These are phyloP conservation scores for Blastobotrys indianensis DNA, from an alignment of 1,139 yeast genomes.

Conservation along the genomic window DNA sequence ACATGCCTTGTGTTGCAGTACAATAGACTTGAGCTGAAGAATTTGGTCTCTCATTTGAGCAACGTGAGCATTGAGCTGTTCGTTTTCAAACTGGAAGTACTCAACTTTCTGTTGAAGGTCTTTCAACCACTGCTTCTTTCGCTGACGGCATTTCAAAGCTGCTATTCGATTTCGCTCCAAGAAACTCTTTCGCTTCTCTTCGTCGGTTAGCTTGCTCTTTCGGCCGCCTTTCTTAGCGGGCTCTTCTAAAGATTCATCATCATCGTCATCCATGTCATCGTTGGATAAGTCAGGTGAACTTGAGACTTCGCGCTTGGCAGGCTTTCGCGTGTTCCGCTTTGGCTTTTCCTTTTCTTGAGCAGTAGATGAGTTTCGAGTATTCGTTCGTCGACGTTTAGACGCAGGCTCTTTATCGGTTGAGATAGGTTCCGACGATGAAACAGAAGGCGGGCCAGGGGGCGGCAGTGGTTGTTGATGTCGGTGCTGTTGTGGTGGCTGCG, in stretches of 20 bases:
- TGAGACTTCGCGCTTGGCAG: too few relatives aligned
- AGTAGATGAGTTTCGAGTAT: background rate
- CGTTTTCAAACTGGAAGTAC: constrained; percentile 68
- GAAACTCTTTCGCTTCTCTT: constrained; percentile 73
- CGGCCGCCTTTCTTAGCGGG: constrained; percentile 17
- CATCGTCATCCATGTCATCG: constrained; percentile 2
- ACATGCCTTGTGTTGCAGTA: constrained; percentile 15
- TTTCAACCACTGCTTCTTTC: constrained; percentile 83
- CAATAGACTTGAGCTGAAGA: constrained; percentile 38
- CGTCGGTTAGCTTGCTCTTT: constrained; percentile 40
- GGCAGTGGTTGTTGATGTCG: constrained; percentile 4
- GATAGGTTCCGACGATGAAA: background rate
- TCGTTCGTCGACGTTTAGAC: background rate
- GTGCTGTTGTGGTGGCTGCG: constrained; percentile 6
- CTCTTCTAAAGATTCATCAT: constrained; percentile 3
- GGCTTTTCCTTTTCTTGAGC: constrained; percentile 2
- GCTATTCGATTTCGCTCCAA: constrained; percentile 91
- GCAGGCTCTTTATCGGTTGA: constrained; percentile 1
- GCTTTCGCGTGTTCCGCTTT: constrained; percentile 2
- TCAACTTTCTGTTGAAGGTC: constrained; percentile 74
- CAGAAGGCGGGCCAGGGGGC: background rate
- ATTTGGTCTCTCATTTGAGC: constrained; percentile 55
- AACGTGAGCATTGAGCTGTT: constrained; percentile 57
- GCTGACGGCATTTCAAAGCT: constrained; percentile 90
- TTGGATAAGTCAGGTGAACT: constrained; percentile 2